A percentile compares a stretch with the other conserved stretches of the same genome.
Conservation (phyloP, 192 early-diverging fungal genomes). For the Backusella luteola region DNA sequence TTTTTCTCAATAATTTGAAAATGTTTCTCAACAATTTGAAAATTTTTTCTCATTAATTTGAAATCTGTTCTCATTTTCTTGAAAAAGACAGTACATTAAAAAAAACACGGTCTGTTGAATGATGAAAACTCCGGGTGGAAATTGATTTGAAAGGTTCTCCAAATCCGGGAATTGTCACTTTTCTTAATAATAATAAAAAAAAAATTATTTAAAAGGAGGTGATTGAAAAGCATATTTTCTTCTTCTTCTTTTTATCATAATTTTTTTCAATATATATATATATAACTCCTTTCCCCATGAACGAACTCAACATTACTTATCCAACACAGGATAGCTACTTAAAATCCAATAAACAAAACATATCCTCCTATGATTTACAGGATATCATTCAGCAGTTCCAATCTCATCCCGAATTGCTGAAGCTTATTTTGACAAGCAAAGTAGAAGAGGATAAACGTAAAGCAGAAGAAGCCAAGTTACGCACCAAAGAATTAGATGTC, state of each 20-base stretch:
- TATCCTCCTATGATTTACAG: conserved; percentile 48
- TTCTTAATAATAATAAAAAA: background rate
- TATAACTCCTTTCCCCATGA: background rate
- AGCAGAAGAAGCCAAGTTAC: conserved; percentile 55
- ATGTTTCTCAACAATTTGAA: too few species aligned
- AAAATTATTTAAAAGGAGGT: conserved; percentile 1
- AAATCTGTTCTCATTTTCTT: too few species aligned
- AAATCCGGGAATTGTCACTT: background rate
- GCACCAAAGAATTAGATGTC: conserved; percentile 47
- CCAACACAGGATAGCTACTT: background rate
- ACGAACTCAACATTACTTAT: background rate
- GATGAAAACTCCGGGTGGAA: background rate
- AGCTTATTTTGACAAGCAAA: conserved; percentile 55
- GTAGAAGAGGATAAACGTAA: conserved; percentile 58
- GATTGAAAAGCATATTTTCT: background rate
- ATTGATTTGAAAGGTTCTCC: background rate
- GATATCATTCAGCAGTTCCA: conserved; percentile 52
- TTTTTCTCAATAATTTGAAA: too few species aligned
- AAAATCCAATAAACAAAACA: background rate
- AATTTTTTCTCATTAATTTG: too few species aligned
- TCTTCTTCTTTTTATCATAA: background rate
- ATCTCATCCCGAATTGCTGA: conserved; percentile 51
- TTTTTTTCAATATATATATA: background rate
- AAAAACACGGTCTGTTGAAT: background rate
- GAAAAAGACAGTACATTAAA: too few species aligned